A percentile compares a stretch with the other conserved stretches of the same genome.
These are phyloP conservation scores for Hericium coralloides DNA, from an alignment of 768 basidiomycete genomes.

Conservation along the genomic window DNA sequence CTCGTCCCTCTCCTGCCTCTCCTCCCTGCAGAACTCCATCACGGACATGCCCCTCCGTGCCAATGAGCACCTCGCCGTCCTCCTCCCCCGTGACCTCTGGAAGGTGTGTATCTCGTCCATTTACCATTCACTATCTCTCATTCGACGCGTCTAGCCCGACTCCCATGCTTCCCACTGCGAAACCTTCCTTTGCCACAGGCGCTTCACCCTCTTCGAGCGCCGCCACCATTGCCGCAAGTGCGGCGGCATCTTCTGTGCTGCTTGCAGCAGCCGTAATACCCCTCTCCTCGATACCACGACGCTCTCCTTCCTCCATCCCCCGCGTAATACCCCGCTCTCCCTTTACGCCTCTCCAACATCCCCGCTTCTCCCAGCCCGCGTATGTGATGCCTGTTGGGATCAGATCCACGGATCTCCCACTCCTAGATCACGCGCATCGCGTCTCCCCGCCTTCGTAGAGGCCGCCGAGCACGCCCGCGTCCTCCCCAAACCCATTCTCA, in stretches of 20 bases:
- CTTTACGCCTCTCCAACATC: constrained; percentile 50
- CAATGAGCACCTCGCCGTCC: constrained; percentile 74
- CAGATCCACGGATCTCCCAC: constrained; percentile 54
- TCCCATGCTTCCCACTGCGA: constrained; percentile 54
- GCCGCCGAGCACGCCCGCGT: neutral
- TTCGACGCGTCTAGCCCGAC: constrained; percentile 35
- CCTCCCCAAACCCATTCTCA: neutral
- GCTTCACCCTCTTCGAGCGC: constrained; percentile 63
- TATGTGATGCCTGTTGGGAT: constrained; percentile 73
- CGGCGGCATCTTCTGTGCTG: constrained; percentile 65
- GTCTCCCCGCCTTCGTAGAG: constrained; percentile 6
- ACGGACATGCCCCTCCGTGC: constrained; percentile 15
- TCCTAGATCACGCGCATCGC: constrained; percentile 32
- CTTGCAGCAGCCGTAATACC: constrained; percentile 52
- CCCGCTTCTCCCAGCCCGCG: constrained; percentile 48
- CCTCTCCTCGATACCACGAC: constrained; percentile 65
- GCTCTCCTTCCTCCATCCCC: constrained; percentile 64
- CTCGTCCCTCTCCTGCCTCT: constrained; percentile 9
- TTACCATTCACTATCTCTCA: neutral
- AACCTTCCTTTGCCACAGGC: constrained; percentile 58
- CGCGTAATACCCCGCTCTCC: constrained; percentile 52
- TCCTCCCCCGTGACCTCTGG: constrained; percentile 63
- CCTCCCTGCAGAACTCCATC: constrained; percentile 7
- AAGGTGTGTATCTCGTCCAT: constrained; percentile 25
- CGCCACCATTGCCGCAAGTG: constrained; percentile 84